Conservation (phyloP, 192 early-diverging fungal genomes). For the Dissophora ornata region DNA sequence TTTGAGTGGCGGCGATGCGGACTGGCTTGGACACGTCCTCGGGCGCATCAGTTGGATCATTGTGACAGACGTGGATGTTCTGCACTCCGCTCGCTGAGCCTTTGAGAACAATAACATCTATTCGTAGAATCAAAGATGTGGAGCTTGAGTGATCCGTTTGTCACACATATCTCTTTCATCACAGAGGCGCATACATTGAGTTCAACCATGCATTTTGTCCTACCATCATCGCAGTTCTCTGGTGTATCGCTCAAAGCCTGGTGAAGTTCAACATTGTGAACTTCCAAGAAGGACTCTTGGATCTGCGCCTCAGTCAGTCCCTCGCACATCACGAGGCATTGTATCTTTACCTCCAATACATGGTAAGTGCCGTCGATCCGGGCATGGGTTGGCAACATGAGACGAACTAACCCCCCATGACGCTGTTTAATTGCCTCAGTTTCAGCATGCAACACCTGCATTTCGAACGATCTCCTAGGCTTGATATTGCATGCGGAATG, state of each 20-base stretch:
- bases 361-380: not conserved
- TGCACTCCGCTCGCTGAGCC: not conserved
- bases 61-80: not conserved
- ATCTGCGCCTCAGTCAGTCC: not conserved
- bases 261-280: not conserved
- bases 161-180: too few species aligned
- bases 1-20: not conserved
- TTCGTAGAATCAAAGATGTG: not conserved
- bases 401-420: not conserved
- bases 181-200: too few species aligned
- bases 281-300: constrained; percentile 1
- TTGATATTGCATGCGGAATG: too few species aligned
- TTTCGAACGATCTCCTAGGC: not conserved
- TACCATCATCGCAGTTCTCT: not conserved
- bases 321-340: not conserved
- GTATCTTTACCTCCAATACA: not conserved
- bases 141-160: not conserved
- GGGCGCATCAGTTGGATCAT: not conserved
- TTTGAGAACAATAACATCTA: not conserved
- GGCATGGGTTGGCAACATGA: not conserved
- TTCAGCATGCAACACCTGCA: not conserved
- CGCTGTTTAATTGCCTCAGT: not conserved
- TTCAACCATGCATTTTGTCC: not conserved
- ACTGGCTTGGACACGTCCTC: not conserved
- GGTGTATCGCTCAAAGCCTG: not conserved